These are phyloP conservation scores for Crucibulum laeve DNA, from an alignment of 768 basidiomycete genomes.

Conservation along the genomic window DNA sequence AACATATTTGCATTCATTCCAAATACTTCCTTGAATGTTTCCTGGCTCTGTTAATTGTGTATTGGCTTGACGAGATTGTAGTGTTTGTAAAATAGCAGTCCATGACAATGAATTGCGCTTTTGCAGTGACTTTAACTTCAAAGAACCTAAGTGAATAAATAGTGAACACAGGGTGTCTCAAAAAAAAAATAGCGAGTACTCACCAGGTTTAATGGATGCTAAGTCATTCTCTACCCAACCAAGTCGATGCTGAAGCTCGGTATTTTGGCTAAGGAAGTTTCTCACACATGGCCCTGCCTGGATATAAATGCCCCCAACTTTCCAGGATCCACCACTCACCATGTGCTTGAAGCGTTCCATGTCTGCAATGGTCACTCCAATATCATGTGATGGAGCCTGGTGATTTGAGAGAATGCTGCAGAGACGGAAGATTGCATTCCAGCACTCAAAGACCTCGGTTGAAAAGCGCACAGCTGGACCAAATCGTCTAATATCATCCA, in stretches of 20 bases:
- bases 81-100: too few relatives aligned
- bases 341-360: constrained; percentile 27
- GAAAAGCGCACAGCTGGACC: constrained; percentile 28
- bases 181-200: background rate
- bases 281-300: background rate
- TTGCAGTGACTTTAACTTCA: background rate
- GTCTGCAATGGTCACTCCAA: constrained; percentile 16
- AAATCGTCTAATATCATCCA: constrained; percentile 21
- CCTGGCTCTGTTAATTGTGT: too few relatives aligned
- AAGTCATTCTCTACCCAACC: constrained; percentile 7
- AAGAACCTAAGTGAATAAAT: background rate
- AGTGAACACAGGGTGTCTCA: background rate
- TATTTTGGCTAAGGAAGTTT: constrained; percentile 4
- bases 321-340: constrained; percentile 25
- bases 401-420: constrained; percentile 30
- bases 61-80: background rate
- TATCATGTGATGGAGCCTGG: constrained; percentile 30
- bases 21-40: background rate
- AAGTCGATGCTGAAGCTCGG: constrained; percentile 6
- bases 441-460: constrained; percentile 35
- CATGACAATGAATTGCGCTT: too few relatives aligned
- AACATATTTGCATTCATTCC: background rate
- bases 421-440: constrained; percentile 31
- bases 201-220: background rate
- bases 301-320: constrained; percentile 1